These are phyloP conservation scores for Arthroderma sp. DNA, from an alignment of 2,329 filamentous ascomycete genomes.

Conservation along the genomic window DNA sequence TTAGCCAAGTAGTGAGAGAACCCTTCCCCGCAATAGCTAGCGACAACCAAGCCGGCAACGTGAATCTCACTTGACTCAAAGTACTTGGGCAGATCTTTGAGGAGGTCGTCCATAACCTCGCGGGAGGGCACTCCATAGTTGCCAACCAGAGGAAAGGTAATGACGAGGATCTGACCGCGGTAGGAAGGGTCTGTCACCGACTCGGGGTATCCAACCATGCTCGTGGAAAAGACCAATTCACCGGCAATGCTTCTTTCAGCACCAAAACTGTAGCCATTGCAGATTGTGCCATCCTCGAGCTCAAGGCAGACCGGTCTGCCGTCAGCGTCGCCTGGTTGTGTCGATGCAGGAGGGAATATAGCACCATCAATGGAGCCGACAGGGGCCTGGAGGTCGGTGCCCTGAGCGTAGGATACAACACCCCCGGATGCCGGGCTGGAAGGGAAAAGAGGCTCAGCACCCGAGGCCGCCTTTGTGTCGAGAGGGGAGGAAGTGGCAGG, in stretches of 20 bases:
- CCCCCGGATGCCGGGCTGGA: slow-evolving; percentile 29
- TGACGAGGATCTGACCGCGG: slow-evolving; percentile 86
- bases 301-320: slow-evolving; percentile 70
- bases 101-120: slow-evolving; percentile 69
- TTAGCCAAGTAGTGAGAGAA: slow-evolving; percentile 87
- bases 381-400: slow-evolving; percentile 19
- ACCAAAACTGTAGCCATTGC: slow-evolving; percentile 93
- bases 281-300: slow-evolving; percentile 79
- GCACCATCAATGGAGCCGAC: slow-evolving; percentile 19
- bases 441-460: slow-evolving; percentile 17
- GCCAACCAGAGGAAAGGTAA: slow-evolving; percentile 88
- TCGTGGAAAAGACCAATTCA: slow-evolving; percentile 97
- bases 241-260: slow-evolving; percentile 87
- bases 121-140: slow-evolving; percentile 95
- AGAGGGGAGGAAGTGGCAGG: slow-evolving; percentile 16
- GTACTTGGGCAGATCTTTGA: slow-evolving; percentile 75
- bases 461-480: slow-evolving; percentile 6
- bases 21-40: slow-evolving; percentile 85
- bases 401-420: slow-evolving; percentile 24
- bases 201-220: slow-evolving; percentile 98
- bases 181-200: slow-evolving; percentile 81
- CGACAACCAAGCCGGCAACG: slow-evolving; percentile 78
- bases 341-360: slow-evolving; percentile 45
- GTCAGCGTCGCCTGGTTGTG: slow-evolving; percentile 39
- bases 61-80: slow-evolving; percentile 92